These are phyloP conservation scores for Sugiyamaella chiloensis DNA, from an alignment of 805 yeast species.

Conservation along the genomic window DNA sequence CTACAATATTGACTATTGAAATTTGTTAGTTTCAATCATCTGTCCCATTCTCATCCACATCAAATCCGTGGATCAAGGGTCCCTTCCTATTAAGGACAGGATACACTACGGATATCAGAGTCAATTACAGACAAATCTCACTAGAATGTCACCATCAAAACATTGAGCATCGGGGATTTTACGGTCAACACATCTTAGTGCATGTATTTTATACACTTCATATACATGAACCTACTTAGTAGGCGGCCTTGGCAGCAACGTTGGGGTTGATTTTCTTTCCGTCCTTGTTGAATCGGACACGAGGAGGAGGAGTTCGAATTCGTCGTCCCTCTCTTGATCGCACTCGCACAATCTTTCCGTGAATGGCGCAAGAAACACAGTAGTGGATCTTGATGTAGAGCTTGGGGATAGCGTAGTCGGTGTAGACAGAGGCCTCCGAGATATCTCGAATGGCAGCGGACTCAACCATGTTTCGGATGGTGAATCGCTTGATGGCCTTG, in stretches of 20 bases:
- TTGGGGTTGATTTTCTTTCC: conserved; percentile 95
- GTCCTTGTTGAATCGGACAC: conserved; percentile 93
- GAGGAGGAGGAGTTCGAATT: conserved; percentile 97
- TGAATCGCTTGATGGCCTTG: conserved; percentile 99
- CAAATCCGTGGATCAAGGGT: no score
- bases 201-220: conserved; percentile 3
- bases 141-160: no score
- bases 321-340: conserved; percentile 99
- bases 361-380: conserved; percentile 99
- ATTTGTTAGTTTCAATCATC: no score
- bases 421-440: conserved; percentile 98
- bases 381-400: conserved; percentile 99
- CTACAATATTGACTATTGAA: no score
- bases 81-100: no score
- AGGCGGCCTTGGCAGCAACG: conserved; percentile 95
- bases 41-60: no score
- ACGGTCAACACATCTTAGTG: no score
- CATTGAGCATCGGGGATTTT: no score
- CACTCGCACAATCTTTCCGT: conserved; percentile 99
- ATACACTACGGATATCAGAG: no score
- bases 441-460: conserved; percentile 99
- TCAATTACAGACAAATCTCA: conserved; percentile 1
- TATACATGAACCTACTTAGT: conserved; percentile 24
- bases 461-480: conserved; percentile 99
- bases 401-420: conserved; percentile 99